Conservation (phyloP, 108 stramenopile genomes). For the Phaeodactylum tricornutum region DNA sequence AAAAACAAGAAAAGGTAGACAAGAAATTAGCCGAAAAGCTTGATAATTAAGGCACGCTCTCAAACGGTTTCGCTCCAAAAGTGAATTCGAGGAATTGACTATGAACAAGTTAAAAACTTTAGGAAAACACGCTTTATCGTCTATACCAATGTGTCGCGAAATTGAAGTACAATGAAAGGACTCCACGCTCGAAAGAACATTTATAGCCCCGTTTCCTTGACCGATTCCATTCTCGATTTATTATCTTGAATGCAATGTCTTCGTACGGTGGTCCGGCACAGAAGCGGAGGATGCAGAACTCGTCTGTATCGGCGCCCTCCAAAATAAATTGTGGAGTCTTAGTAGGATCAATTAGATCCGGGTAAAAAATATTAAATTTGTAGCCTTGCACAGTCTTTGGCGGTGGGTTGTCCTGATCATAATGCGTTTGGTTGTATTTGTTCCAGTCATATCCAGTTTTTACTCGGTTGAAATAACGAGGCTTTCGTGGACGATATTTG, state of each 20-base stretch:
- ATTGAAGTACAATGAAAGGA: slow-evolving; percentile 93
- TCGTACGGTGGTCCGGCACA: slow-evolving; percentile 97
- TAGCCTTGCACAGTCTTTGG: slow-evolving; percentile 99
- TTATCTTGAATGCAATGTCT: slow-evolving; percentile 99
- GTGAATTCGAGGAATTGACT: too few species aligned
- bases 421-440: slow-evolving; percentile 99
- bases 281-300: slow-evolving; percentile 97
- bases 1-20: too few species aligned
- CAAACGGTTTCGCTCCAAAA: too few species aligned
- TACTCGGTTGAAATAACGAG: slow-evolving; percentile 98
- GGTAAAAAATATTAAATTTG: slow-evolving; percentile 99
- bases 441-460: slow-evolving; percentile 99
- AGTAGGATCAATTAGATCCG: slow-evolving; percentile 94
- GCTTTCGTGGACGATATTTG: slow-evolving; percentile 94
- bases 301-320: slow-evolving; percentile 82
- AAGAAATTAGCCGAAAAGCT: too few species aligned
- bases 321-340: slow-evolving; percentile 89
- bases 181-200: slow-evolving; percentile 95
- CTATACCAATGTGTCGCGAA: slow-evolving; percentile 95
- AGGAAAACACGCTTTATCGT: too few species aligned
- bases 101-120: too few species aligned
- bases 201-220: slow-evolving; percentile 88
- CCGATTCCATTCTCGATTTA: slow-evolving; percentile 96
- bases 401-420: slow-evolving; percentile 97
- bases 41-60: too few species aligned